phyloP scores from a whole-genome alignment of 169 alveolate species.

The Plasmodium inui region DNA sequence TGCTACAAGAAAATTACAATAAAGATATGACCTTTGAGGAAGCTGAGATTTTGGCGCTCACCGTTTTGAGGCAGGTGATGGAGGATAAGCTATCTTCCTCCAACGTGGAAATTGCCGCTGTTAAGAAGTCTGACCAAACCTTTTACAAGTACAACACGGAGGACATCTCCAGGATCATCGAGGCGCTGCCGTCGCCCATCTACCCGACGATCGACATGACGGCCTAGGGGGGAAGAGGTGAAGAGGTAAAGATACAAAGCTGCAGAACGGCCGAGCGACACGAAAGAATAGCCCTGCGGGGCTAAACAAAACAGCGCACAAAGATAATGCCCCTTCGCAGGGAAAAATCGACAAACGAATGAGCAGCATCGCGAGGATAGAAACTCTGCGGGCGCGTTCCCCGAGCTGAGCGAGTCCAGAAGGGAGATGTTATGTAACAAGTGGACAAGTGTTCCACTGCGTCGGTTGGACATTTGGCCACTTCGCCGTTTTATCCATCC shows the following conservation, averaged over 20 bases:
- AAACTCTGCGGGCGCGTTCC: background rate
- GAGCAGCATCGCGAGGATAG: background rate
- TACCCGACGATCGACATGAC: conserved; percentile 74
- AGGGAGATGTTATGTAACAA: background rate
- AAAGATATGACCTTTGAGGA: conserved; percentile 94
- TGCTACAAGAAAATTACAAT: conserved; percentile 95
- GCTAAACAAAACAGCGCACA: background rate
- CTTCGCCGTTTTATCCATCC: background rate
- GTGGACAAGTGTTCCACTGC: background rate
- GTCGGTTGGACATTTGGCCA: background rate
- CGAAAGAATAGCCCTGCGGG: background rate
- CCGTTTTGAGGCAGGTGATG: conserved; percentile 97
- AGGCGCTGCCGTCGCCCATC: conserved; percentile 68
- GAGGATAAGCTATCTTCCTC: conserved; percentile 95
- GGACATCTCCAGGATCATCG: conserved; percentile 71
- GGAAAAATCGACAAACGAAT: background rate
- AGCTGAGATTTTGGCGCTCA: conserved; percentile 95
- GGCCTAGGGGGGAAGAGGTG: background rate
- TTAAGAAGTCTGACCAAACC: conserved; percentile 80
- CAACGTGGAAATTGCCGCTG: conserved; percentile 96
- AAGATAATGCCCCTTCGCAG: background rate
- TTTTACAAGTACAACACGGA: conserved; percentile 79
- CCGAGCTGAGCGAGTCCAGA: background rate
- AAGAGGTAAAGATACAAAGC: background rate
- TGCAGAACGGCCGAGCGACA: background rate